These are phyloP conservation scores for Sutorius australiensis DNA, from an alignment of 768 basidiomycete species.

Conservation along the genomic window DNA sequence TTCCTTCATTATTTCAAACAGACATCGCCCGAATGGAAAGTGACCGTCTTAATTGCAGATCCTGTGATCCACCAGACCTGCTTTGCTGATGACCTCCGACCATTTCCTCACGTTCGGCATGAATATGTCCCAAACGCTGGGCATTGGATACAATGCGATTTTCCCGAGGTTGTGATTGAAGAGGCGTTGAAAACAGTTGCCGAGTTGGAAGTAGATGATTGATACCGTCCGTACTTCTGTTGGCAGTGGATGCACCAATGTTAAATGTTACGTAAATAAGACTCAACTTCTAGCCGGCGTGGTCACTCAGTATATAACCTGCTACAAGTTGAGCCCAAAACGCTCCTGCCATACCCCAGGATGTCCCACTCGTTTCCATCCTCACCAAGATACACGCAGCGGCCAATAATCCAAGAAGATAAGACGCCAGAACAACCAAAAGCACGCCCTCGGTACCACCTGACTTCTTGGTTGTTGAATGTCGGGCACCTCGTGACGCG, in stretches of 20 bases:
- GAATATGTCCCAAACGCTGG: constrained; percentile 6
- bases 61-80: constrained; percentile 4
- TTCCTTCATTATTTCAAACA: constrained; percentile 7
- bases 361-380: constrained; percentile 21
- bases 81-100: constrained; percentile 4
- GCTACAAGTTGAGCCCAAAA: neutral
- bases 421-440: constrained; percentile 3
- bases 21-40: neutral
- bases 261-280: neutral
- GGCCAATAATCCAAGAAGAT: constrained; percentile 8
- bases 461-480: constrained; percentile 14
- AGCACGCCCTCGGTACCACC: neutral
- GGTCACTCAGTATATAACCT: neutral
- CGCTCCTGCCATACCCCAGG: neutral
- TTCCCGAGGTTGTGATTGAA: constrained; percentile 13
- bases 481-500: constrained; percentile 38
- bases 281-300: neutral
- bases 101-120: constrained; percentile 7
- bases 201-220: neutral
- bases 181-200: constrained; percentile 1
- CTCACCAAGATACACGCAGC: constrained; percentile 20
- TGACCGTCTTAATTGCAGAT: constrained; percentile 12
- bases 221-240: neutral
- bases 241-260: neutral
- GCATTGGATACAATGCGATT: constrained; percentile 20